phyloP scores from a whole-genome alignment of 768 basidiomycete genomes.

The Mrakia frigida region DNA sequence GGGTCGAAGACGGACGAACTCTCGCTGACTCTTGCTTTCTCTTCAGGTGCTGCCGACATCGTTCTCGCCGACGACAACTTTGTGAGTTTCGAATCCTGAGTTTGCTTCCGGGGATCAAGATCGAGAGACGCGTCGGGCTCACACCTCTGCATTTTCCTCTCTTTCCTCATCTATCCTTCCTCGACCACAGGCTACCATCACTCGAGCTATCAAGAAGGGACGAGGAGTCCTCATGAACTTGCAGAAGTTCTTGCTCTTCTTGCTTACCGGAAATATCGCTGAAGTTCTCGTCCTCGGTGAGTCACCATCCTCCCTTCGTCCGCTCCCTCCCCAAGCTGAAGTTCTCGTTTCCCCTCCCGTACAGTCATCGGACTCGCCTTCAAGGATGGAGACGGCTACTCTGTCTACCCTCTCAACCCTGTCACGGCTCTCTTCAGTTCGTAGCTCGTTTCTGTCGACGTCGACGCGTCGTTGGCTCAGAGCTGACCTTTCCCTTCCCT shows the following conservation, averaged over 20 bases:
- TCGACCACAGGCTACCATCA: conserved; percentile 51
- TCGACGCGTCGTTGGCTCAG: not conserved
- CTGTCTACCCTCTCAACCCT: conserved; percentile 58
- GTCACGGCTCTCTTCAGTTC: conserved; percentile 46
- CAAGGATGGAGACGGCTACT: conserved; percentile 50
- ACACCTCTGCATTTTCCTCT: no score
- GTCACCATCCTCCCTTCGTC: no score
- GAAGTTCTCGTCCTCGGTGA: conserved; percentile 52
- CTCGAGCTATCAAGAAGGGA: conserved; percentile 61
- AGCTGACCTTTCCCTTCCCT: not conserved
- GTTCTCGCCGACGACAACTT: conserved; percentile 64
- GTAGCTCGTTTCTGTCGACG: not conserved
- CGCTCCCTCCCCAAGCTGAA: no score
- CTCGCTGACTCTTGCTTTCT: not conserved
- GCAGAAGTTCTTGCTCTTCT: conserved; percentile 55
- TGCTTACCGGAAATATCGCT: conserved; percentile 55
- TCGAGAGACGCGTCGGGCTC: no score
- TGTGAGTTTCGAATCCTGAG: conserved; percentile 38
- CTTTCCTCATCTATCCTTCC: no score
- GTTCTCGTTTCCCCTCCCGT: no score
- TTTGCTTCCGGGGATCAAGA: no score
- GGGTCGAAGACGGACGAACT: no score
- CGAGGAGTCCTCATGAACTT: conserved; percentile 59
- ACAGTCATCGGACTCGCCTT: conserved; percentile 55
- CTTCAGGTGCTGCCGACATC: conserved; percentile 61